These are phyloP conservation scores for Nicotiana undulata DNA, from an alignment of 257 asterid genomes.

Conservation along the genomic window DNA sequence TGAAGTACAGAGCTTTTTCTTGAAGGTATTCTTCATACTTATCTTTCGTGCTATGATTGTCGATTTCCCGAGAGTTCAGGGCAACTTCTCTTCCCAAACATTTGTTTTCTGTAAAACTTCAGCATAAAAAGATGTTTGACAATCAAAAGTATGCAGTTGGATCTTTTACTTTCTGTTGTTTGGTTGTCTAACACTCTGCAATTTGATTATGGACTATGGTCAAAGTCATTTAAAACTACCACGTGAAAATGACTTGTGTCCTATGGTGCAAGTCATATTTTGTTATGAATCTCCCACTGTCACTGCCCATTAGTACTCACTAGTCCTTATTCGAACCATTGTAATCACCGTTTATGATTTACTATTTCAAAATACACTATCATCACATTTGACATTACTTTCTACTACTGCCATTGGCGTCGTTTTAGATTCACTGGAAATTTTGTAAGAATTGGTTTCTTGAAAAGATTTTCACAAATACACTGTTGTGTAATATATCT, in stretches of 20 bases:
- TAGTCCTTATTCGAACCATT: not conserved
- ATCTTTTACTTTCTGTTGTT: not conserved
- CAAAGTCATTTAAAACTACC: not conserved
- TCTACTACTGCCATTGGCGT: not conserved
- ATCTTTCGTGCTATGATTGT: not conserved
- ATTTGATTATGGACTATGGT: not conserved
- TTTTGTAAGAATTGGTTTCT: not conserved
- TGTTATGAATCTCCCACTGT: not conserved
- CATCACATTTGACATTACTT: not conserved
- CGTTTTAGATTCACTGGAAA: not conserved
- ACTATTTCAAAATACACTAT: not conserved
- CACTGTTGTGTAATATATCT: not conserved
- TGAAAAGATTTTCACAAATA: not conserved
- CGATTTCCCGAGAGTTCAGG: not conserved
- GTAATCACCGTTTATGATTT: not conserved
- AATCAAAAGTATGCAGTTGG: not conserved
- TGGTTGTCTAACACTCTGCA: not conserved
- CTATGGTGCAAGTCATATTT: not conserved
- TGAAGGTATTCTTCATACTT: constrained; percentile 55
- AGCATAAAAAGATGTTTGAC: not conserved
- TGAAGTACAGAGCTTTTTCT: constrained; percentile 86
- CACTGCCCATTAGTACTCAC: not conserved
- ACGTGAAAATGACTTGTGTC: not conserved
- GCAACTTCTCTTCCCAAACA: not conserved
- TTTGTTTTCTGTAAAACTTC: not conserved